Conservation (phyloP, 495 filamentous ascomycete genomes). For the Recurvomyces mirabilis region DNA sequence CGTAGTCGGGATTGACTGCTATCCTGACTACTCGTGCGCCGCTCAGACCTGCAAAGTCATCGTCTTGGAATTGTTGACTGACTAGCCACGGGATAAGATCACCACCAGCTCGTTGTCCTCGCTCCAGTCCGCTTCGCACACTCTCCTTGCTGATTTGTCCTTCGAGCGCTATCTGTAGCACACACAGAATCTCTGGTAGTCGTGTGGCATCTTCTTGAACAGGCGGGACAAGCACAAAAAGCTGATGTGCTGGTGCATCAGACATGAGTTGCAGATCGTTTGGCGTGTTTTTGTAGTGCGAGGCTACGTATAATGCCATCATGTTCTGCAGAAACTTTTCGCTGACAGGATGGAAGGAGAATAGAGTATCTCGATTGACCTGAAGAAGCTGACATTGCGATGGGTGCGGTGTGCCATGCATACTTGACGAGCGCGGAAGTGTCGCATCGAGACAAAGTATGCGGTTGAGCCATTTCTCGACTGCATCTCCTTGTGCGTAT, state of each 20-base stretch:
- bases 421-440: slow-evolving; percentile 63
- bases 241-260: slow-evolving; percentile 92
- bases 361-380: slow-evolving; percentile 93
- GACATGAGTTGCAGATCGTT: slow-evolving; percentile 97
- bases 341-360: slow-evolving; percentile 94
- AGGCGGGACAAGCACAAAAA: slow-evolving; percentile 88
- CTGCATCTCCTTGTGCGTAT: slow-evolving; percentile 79
- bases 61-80: slow-evolving; percentile 96
- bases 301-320: slow-evolving; percentile 96
- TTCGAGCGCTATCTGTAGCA: slow-evolving; percentile 90
- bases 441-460: slow-evolving; percentile 90
- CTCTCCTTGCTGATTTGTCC: slow-evolving; percentile 88
- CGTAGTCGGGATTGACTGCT: slow-evolving; percentile 90
- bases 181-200: slow-evolving; percentile 85
- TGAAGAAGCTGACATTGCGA: slow-evolving; percentile 80
- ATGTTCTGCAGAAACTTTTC: slow-evolving; percentile 96
- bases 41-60: slow-evolving; percentile 86
- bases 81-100: slow-evolving; percentile 98
- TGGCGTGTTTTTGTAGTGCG: slow-evolving; percentile 96
- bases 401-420: slow-evolving; percentile 79
- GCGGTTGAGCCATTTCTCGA: slow-evolving; percentile 94
- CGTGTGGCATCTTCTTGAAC: slow-evolving; percentile 63
- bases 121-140: slow-evolving; percentile 75
- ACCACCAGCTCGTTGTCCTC: slow-evolving; percentile 81
- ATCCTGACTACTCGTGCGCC: slow-evolving; percentile 90